phyloP scores from a whole-genome alignment of 2,329 filamentous ascomycete species.

The Colletotrichum sp. region DNA sequence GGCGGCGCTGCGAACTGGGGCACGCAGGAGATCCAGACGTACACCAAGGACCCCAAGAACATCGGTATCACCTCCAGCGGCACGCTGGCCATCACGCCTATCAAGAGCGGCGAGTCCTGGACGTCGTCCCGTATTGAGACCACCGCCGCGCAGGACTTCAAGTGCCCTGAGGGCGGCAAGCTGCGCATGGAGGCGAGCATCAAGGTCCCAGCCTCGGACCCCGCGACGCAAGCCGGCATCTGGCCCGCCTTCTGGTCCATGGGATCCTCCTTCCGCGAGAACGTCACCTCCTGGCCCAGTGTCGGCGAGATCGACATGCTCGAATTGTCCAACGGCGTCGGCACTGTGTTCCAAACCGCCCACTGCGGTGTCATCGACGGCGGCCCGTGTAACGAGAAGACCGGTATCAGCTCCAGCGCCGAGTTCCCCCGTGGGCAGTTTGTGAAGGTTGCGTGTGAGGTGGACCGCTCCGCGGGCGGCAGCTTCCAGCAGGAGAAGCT shows the following conservation, averaged over 20 bases:
- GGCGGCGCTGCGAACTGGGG: constrained; percentile 53
- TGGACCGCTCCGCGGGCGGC: constrained; percentile 32
- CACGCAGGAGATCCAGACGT: constrained; percentile 52
- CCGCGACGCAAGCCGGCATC: constrained; percentile 38
- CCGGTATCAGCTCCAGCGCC: constrained; percentile 32
- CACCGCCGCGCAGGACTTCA: constrained; percentile 35
- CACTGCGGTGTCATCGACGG: constrained; percentile 46
- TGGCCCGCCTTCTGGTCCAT: constrained; percentile 55
- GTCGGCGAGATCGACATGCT: constrained; percentile 51
- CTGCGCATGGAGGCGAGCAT: constrained; percentile 44
- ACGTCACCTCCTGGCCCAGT: constrained; percentile 45
- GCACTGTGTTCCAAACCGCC: constrained; percentile 37
- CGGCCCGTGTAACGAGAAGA: constrained; percentile 47
- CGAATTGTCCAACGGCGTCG: constrained; percentile 45
- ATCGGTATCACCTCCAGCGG: constrained; percentile 39
- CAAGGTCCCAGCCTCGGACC: constrained; percentile 34
- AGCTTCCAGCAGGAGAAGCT: constrained; percentile 35
- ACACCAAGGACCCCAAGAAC: constrained; percentile 45
- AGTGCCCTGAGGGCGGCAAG: constrained; percentile 33
- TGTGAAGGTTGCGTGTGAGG: constrained; percentile 35
- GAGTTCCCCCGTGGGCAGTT: constrained; percentile 33
- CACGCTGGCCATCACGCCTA: constrained; percentile 26
- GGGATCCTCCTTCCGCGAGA: constrained; percentile 40
- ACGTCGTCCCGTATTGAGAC: constrained; percentile 51
- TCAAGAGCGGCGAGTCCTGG: constrained; percentile 36